A percentile compares a stretch with the other conserved stretches of the same genome.
phyloP scores from a whole-genome alignment of 306 rosid species.

The Corylus americana region DNA sequence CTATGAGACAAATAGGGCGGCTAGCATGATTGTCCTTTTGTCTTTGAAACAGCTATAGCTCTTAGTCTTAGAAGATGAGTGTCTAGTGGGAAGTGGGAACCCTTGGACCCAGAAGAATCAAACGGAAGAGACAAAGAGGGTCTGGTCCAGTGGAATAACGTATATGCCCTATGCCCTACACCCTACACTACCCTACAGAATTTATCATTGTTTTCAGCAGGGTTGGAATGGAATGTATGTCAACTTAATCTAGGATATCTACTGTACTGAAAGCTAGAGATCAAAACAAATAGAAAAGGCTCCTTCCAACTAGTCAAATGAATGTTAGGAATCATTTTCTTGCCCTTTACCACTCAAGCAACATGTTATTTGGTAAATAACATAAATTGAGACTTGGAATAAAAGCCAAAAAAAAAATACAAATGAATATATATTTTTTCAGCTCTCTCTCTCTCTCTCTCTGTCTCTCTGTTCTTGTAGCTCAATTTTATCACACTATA shows the following conservation, averaged over 20 bases:
- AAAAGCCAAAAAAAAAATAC: too few relatives aligned
- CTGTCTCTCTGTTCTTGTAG: too few relatives aligned
- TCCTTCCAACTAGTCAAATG: too few relatives aligned
- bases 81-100: neutral
- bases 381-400: too few relatives aligned
- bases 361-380: too few relatives aligned
- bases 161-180: neutral
- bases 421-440: too few relatives aligned
- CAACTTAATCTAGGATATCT: too few relatives aligned
- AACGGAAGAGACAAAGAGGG: neutral
- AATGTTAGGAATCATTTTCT: too few relatives aligned
- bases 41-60: neutral
- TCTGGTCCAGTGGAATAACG: neutral
- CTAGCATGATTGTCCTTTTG: neutral
- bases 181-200: too few relatives aligned
- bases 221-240: neutral
- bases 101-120: neutral
- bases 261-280: neutral
- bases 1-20: neutral
- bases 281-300: neutral
- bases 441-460: too few relatives aligned
- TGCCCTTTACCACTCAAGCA: too few relatives aligned
- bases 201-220: neutral
- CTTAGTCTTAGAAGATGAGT: neutral
- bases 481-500: neutral